Conservation (phyloP, 2,329 filamentous ascomycete species). For the Alternaria hordeiaustralica region DNA sequence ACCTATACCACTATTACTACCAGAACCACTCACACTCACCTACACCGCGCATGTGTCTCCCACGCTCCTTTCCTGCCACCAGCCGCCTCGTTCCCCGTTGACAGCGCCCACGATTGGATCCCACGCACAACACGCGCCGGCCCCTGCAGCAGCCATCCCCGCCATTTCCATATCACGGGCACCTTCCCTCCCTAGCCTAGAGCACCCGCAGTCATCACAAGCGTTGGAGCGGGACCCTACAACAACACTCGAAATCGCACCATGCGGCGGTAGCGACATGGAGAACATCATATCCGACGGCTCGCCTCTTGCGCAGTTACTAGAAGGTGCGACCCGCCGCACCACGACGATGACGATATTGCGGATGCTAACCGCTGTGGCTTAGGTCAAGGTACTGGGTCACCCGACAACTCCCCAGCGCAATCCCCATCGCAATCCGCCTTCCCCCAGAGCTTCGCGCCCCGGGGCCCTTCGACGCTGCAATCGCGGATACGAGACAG, state of each 20-base stretch:
- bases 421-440: constrained; percentile 18
- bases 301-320: constrained; percentile 85
- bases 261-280: constrained; percentile 61
- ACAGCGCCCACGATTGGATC: constrained; percentile 10
- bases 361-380: constrained; percentile 26
- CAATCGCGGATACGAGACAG: constrained; percentile 57
- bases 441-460: constrained; percentile 54
- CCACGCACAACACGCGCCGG: constrained; percentile 10
- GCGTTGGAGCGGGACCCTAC: constrained; percentile 20
- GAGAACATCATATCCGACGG: constrained; percentile 87
- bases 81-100: neutral
- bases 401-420: constrained; percentile 29
- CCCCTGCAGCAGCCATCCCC: constrained; percentile 7
- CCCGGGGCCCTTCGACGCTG: constrained; percentile 57
- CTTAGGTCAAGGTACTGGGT: constrained; percentile 44
- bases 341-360: constrained; percentile 2
- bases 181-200: constrained; percentile 10
- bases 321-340: constrained; percentile 66
- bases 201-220: constrained; percentile 11
- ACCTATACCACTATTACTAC: constrained; percentile 2
- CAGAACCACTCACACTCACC: constrained; percentile 15
- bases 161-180: constrained; percentile 12
- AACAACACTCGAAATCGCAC: constrained; percentile 23
- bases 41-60: constrained; percentile 4
- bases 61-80: constrained; percentile 1